Evolutionary conservation across 2,329 filamentous ascomycete genomes (phyloP), one percentile per base, ranked within the genome.

Genomic region (Fusarium citri): DNA sequence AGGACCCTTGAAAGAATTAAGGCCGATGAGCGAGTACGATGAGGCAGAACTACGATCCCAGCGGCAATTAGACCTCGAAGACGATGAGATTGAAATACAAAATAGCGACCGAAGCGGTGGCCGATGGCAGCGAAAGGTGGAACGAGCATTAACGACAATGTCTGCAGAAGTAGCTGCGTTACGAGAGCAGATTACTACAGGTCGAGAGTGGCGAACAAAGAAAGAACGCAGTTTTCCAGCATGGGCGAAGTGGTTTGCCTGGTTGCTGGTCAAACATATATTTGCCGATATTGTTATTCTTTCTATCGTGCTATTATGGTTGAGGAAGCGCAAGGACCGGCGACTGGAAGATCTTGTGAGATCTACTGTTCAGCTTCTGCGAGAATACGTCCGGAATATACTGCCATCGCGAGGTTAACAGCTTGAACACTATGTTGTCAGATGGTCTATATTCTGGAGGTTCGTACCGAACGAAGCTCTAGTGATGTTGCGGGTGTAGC

Each of bases 111-210:
- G 62, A 14, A 80, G 80, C 40, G 83, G 81, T 20, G 84, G 83
- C 65, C 89, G 88, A 75, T 97, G 94, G 93, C 90, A 92, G 54
- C 90, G 88, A 64, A 90, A 92, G 73, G 91, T 98, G 66, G 95
- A 98, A 81, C 88, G 90, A 45, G 93, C 94, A 23, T 85, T 98
- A 59, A 93, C 95, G 59, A 93, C 94, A 73, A 90, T 98, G 82
- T 97, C 94, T 8, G 92, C 94, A 18, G 96, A 99, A 80, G 89
- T 99, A 31, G 94, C 96, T 2, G 96, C 96, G 1, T 81, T 98
- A 66, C 88, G 96, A 37, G 96, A 99, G 80, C 94, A 98, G 77
- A 91, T 98, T 72, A 91, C 94, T 56, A 87, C 89, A 0, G 90
- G 93, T 0, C 86, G 92, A 15, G 88, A 95, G 71, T 92, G 92